Evolutionary conservation across 2,329 filamentous ascomycete species (phyloP), one percentile per base, ranked within the genome.

Genomic region (Beauveria caledonica): DNA sequence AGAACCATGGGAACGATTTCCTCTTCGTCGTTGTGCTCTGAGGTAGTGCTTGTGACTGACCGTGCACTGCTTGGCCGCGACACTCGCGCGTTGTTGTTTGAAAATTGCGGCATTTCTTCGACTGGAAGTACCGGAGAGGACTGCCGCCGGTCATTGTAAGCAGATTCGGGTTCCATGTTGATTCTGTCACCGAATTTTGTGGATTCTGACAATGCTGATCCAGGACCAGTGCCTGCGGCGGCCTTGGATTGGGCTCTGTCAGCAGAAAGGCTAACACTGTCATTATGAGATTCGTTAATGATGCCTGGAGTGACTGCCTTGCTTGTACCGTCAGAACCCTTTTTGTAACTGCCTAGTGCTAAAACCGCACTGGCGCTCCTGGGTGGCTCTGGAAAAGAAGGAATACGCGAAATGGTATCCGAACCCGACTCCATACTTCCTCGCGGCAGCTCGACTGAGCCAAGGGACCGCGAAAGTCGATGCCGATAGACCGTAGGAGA

Each of bases 101-200:
- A 52, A 8, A 45, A 44, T 33, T 4, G 25, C 25, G 21, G 29
- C 53, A 65, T 55, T 27, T 70, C 72, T 54, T 73, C 73, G 15
- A 69, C 62, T 8, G 80, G 79, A 48, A 83, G 70, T 2, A 82
- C 72, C 2, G 78, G 79, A 17, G 81, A 83, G 3, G 80, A 82
- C 54, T 73, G 75, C 19, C 79, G 76, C 64, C 77, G 76, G 19
- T 66, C 66, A 33, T 49, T 55, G 58, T 54, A 51, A 29, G 44
- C 19, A 46, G 21, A 54, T 11, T 48, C 51, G 36, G 56, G n/a
- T 50, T 58, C 56, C 46, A 42, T 15, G 36, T 25, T 58, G 7
- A 11, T n/a, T 33, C 44, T 42, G 46, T 36, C 25, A 58, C 45
- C 58, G 42, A 55, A 60, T 27, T 27, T 36, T 25, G 50, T 46